Base-by-base conservation (phyloP, 1,284 basidiomycete species). In the Rhodotorula mucilaginosa region DNA sequence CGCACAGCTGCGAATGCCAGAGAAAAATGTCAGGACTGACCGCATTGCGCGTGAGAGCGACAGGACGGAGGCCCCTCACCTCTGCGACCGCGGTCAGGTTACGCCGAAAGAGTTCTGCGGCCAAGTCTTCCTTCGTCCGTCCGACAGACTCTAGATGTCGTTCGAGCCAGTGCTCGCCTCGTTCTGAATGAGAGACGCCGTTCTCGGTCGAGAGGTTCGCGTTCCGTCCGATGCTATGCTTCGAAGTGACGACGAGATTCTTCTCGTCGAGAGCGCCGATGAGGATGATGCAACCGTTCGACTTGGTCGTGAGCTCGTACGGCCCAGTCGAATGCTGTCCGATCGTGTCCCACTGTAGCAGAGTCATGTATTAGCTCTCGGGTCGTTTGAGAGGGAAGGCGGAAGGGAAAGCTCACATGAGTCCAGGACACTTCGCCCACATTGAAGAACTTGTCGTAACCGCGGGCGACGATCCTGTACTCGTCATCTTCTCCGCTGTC, bases 401-500 rank as follows among this genome's bases (percentile, higher is more conserved):
- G 15, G 1, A n/a, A 5, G 5, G 21, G 18, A 26, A 12, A 4
- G 26, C 57, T 79, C 78, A 96, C 95, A 67, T 88, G 88, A 0
- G 90, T 95, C 93, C 95, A 99, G 2, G 90, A 89, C 39, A 98
- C 92, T 80, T 99, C 96, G 44, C 89, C 91, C 48, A 97, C 91
- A 80, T 97, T 99, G 85, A 99, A 99, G 83, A 99, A 99, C 83
- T 99, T 99, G 85, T 99, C 97, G 79, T 99, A 99, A 0, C 96
- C 96, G 61, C 97, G 84, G 0, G 87, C 90, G 1, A 96, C 89
- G 68, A 99, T 96, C 62, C 92, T 85, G 65, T 80, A 78, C 46
- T 77, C 77, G 6, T 73, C 65, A 7, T 62, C 67, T 23, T 59
- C 78, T 1, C 75, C 78, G 12, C 70, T 67, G 46, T 79, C 70